Percentiles rank a stretch among this genome's conserved stretches.
phyloP scores from a whole-genome alignment of 2,329 filamentous ascomycete genomes.

The Penicillium sp. region DNA sequence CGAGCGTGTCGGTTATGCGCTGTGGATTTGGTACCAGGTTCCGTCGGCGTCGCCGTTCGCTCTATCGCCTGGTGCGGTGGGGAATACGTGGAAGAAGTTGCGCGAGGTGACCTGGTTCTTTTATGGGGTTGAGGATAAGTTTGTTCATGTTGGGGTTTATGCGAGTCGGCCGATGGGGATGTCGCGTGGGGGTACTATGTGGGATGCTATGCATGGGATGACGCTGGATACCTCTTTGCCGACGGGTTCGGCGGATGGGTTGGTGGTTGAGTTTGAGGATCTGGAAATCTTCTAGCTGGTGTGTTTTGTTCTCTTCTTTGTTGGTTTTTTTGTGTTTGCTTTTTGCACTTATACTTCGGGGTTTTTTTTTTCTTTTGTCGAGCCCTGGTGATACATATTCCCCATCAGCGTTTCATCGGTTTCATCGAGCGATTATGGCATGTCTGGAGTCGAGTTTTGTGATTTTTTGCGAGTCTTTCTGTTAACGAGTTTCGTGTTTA shows the following conservation, averaged over 20 bases:
- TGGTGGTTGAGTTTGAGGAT: constrained; percentile 54
- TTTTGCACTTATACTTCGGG: constrained; percentile 40
- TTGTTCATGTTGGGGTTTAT: constrained; percentile 59
- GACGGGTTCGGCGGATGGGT: constrained; percentile 35
- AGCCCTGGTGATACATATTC: constrained; percentile 21
- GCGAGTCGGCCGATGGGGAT: constrained; percentile 56
- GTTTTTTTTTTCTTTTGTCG: constrained; percentile 7
- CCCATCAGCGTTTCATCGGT: constrained; percentile 16
- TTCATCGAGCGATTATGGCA: constrained; percentile 23
- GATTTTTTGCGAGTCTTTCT: neutral
- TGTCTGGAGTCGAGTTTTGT: constrained; percentile 21
- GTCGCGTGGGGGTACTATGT: constrained; percentile 39
- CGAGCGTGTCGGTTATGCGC: constrained; percentile 55
- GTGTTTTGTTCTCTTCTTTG: constrained; percentile 2
- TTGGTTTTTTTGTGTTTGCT: constrained; percentile 21
- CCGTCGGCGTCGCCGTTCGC: constrained; percentile 38
- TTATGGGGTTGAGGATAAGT: constrained; percentile 60
- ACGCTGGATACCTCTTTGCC: constrained; percentile 24
- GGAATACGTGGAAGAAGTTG: constrained; percentile 56
- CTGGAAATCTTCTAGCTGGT: constrained; percentile 48
- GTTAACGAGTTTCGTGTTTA: neutral
- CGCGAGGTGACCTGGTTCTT: constrained; percentile 64
- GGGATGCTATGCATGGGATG: constrained; percentile 40
- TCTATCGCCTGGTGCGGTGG: constrained; percentile 41
- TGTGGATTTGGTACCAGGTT: constrained; percentile 60